Evolutionary conservation across 805 yeast genomes (phyloP).

Genomic region (Scheffersomyces lignosus): DNA sequence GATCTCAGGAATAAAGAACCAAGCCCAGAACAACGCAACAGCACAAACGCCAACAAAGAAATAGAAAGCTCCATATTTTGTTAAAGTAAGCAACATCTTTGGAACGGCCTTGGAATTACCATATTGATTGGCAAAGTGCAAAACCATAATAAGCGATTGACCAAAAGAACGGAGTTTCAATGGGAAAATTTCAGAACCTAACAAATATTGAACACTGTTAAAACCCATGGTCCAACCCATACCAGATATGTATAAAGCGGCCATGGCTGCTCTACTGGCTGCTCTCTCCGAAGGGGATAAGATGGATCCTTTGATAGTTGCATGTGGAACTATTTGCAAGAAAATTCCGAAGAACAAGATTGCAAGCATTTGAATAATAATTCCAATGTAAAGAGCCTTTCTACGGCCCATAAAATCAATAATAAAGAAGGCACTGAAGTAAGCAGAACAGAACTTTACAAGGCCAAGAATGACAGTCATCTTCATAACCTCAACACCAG

Average conservation of each 20-base stretch:
- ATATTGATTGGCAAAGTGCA: slow-evolving; percentile 58
- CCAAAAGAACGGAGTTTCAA: slow-evolving; percentile 50
- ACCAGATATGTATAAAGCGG: slow-evolving; percentile 50
- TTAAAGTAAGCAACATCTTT: slow-evolving; percentile 46
- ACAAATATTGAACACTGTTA: slow-evolving; percentile 55
- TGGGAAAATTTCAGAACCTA: slow-evolving; percentile 58
- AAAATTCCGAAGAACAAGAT: slow-evolving; percentile 49
- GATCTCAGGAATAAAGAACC: slow-evolving; percentile 53
- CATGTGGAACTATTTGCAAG: slow-evolving; percentile 45
- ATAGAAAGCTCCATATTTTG: slow-evolving; percentile 51
- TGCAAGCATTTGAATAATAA: slow-evolving; percentile 42
- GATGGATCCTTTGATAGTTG: slow-evolving; percentile 27
- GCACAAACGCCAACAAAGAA: slow-evolving; percentile 47
- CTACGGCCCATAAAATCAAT: slow-evolving; percentile 57
- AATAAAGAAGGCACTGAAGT: slow-evolving; percentile 51
- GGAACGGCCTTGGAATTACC: slow-evolving; percentile 60
- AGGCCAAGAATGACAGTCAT: slow-evolving; percentile 56
- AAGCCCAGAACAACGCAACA: slow-evolving; percentile 45
- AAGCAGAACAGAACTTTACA: slow-evolving; percentile 51
- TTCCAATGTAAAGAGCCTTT: slow-evolving; percentile 49
- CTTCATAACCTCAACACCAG: slow-evolving; percentile 40
- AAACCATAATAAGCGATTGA: slow-evolving; percentile 51
- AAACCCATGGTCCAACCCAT: slow-evolving; percentile 62
- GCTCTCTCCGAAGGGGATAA: slow-evolving; percentile 29
- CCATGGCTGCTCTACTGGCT: slow-evolving; percentile 51